Evolutionary conservation across 306 rosid genomes (phyloP), one percentile per base, ranked within the genome.

Genomic region (Gastrolobium bilobum): DNA sequence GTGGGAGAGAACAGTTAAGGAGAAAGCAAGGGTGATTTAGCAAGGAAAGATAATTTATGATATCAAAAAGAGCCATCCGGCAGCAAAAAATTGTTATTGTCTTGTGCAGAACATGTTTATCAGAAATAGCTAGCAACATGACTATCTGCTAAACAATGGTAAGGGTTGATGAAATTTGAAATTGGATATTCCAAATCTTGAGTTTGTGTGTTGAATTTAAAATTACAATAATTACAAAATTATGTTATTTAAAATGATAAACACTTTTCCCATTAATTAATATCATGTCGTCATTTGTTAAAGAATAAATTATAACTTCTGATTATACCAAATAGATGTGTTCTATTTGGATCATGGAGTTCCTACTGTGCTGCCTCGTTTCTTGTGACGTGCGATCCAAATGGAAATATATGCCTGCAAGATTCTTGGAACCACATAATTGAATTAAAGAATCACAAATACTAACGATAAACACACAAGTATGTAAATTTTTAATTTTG

Each of bases 71-170:
- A 66, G 58, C 56, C 31, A 40, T 33, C 4, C 35, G 35, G 46
- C 34, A 4, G 59, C 7, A 9, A 77, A 66, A 52, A 15, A 29
- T 15, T 47, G 0, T 3, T 5, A 33, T 40, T 33, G 59, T 35
- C 33, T 11, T 47, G 71, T 68, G 46, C 63, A 68, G 35, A 69
- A n/a, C 1, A 1, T 42, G 68, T 15, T 10, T 67, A 43, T 68
- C 35, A 4, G 62, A 62, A 34, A 31, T n/a, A 34, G 2, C 35
- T 26, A 13, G 75, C n/a, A 43, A 42, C 44, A 38, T 43, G 42
- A 48, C 8, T 14, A 54, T 54, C 42, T 29, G 40, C 59, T 7
- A 46, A 39, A 4, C 42, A 4, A 63, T 13, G 40, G 9, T 48
- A 37, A 37, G 62, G 37, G 9, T 15, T 7, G 5, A 31, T 13